Conservation (phyloP, 352 stramenopile species). For the Pythium sukuiense region DNA sequence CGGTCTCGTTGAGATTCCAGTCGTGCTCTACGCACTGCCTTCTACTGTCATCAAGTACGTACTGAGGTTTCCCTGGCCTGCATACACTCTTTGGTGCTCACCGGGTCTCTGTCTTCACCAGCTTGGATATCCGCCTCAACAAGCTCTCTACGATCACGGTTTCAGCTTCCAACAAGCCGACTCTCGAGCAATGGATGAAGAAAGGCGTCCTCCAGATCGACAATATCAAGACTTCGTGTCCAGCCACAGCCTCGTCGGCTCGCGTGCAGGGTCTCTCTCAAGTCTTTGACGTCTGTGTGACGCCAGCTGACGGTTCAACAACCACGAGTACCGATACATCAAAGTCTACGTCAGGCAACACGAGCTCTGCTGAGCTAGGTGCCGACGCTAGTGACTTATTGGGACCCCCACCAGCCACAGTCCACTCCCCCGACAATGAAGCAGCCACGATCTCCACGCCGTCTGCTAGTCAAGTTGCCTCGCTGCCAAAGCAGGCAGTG, state of each 20-base stretch:
- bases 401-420: background rate
- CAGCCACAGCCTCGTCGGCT: background rate
- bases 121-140: constrained; percentile 47
- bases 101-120: constrained; percentile 21
- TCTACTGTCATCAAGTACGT: constrained; percentile 23
- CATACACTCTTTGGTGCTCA: too few relatives aligned
- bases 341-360: background rate
- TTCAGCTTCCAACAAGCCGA: constrained; percentile 25
- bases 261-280: constrained; percentile 32
- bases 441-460: background rate
- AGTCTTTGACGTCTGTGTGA: constrained; percentile 31
- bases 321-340: background rate
- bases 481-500: background rate
- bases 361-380: background rate
- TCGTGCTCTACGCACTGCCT: constrained; percentile 29
- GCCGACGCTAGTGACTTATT: constrained; percentile 1
- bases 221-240: constrained; percentile 21
- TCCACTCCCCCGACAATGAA: constrained; percentile 12
- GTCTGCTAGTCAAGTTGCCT: background rate
- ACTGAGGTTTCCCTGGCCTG: too few relatives aligned
- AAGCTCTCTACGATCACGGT: constrained; percentile 37
- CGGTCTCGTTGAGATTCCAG: constrained; percentile 30
- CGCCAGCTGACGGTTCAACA: background rate
- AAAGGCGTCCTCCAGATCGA: constrained; percentile 36
- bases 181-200: constrained; percentile 37